These are phyloP conservation scores for Aspergillus udagawae DNA, from an alignment of 2,329 filamentous ascomycete species.

Conservation along the genomic window DNA sequence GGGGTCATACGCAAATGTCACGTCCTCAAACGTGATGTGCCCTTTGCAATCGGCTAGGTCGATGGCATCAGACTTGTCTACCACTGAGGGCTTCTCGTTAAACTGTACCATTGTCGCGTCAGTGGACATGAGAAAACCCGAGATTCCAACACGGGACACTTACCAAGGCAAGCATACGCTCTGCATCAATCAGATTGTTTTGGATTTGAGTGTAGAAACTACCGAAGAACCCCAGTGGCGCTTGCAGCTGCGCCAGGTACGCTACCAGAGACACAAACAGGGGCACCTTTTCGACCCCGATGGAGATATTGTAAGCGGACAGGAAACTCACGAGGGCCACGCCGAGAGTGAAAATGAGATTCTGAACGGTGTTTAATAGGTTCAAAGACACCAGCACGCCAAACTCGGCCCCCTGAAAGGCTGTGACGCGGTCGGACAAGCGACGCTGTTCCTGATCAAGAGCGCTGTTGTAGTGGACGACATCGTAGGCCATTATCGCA, in stretches of 20 bases:
- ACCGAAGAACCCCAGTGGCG: slow-evolving; percentile 67
- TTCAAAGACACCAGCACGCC: slow-evolving; percentile 68
- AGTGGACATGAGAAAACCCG: too few relatives aligned
- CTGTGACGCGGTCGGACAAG: slow-evolving; percentile 63
- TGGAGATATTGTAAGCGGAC: slow-evolving; percentile 65
- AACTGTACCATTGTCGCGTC: background rate
- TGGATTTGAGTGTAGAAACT: slow-evolving; percentile 55
- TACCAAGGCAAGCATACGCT: slow-evolving; percentile 53
- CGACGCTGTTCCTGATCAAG: slow-evolving; percentile 69
- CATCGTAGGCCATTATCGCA: slow-evolving; percentile 91
- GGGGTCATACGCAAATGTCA: slow-evolving; percentile 51
- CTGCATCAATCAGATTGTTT: slow-evolving; percentile 55
- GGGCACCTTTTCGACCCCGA: slow-evolving; percentile 58
- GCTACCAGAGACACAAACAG: slow-evolving; percentile 68
- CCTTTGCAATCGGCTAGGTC: slow-evolving; percentile 31
- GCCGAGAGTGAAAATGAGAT: slow-evolving; percentile 65
- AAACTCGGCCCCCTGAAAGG: slow-evolving; percentile 67
- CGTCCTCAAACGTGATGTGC: slow-evolving; percentile 47
- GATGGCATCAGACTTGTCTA: background rate
- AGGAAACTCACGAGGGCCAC: slow-evolving; percentile 67
- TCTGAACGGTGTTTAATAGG: slow-evolving; percentile 72
- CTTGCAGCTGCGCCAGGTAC: slow-evolving; percentile 70
- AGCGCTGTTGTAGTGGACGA: slow-evolving; percentile 81
- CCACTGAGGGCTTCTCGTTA: background rate
- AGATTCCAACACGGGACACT: too few relatives aligned